Conservation (phyloP, 805 yeast species). For the Torulaspora microellipsoides region DNA sequence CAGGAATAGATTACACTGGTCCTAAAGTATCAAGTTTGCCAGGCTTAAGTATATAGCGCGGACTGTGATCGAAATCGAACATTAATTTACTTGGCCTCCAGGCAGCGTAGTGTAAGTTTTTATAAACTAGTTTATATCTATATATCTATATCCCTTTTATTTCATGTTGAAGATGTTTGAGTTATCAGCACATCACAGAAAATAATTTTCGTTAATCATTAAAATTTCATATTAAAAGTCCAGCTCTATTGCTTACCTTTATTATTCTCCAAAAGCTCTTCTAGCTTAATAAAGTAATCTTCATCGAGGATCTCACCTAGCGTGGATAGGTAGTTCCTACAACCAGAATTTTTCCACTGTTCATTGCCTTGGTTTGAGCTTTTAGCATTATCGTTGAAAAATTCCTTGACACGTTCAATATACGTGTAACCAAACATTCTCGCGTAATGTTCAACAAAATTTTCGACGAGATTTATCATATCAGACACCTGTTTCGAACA, state of each 20-base stretch:
- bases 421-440: constrained; percentile 22
- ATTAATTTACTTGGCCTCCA: too few relatives aligned
- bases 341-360: constrained; percentile 2
- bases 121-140: too few relatives aligned
- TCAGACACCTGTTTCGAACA: constrained; percentile 14
- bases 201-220: constrained; percentile 4
- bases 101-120: too few relatives aligned
- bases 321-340: constrained; percentile 12
- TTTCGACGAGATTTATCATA: constrained; percentile 17
- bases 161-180: too few relatives aligned
- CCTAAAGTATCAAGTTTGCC: constrained; percentile 12
- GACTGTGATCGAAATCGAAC: too few relatives aligned
- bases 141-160: too few relatives aligned
- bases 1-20: constrained; percentile 13
- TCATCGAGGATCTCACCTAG: constrained; percentile 18
- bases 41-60: constrained; percentile 13
- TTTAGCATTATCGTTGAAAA: constrained; percentile 12
- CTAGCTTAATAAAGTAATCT: constrained; percentile 16
- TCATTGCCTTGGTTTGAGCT: neutral
- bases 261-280: constrained; percentile 8
- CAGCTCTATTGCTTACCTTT: constrained; percentile 2
- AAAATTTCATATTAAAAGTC: neutral
- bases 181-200: neutral
- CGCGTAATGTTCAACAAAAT: constrained; percentile 22
- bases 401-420: constrained; percentile 19